Conservation (phyloP, 1,139 yeast species). For the Pichia terricola region DNA sequence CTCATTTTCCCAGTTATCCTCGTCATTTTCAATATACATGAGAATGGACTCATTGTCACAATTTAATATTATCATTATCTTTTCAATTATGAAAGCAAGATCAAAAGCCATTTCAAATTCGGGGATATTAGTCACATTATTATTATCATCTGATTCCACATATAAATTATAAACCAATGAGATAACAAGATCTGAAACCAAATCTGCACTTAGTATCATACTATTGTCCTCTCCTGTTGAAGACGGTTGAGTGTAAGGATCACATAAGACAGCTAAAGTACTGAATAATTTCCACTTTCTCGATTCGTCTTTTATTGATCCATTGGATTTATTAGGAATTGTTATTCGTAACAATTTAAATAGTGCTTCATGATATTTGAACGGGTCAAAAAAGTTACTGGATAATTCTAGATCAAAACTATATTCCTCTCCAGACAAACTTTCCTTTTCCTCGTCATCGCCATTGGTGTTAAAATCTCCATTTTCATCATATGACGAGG, state of each 20-base stretch:
- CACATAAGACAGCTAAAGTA: constrained; percentile 39
- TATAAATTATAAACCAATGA: constrained; percentile 25
- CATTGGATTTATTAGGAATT: not conserved
- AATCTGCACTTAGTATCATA: constrained; percentile 41
- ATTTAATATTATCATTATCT: constrained; percentile 33
- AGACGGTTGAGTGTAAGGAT: constrained; percentile 61
- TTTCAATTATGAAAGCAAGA: constrained; percentile 35
- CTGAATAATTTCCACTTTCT: constrained; percentile 15
- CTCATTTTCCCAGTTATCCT: constrained; percentile 33
- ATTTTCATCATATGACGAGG: too few species aligned
- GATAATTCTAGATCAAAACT: constrained; percentile 20
- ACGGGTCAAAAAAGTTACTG: constrained; percentile 17
- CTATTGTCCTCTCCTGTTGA: constrained; percentile 39
- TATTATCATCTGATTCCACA: constrained; percentile 12
- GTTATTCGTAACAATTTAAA: constrained; percentile 15
- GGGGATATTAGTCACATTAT: constrained; percentile 11
- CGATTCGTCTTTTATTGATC: constrained; percentile 2
- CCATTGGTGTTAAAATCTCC: not conserved
- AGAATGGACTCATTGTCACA: constrained; percentile 40
- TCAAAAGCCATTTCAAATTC: constrained; percentile 34
- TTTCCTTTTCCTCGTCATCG: constrained; percentile 1
- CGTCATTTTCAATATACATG: constrained; percentile 36
- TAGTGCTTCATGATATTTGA: constrained; percentile 18
- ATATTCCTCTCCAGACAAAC: constrained; percentile 15
- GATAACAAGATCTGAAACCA: constrained; percentile 42